Conservation (phyloP, 331 rosid species). For the Arachis monticola region DNA sequence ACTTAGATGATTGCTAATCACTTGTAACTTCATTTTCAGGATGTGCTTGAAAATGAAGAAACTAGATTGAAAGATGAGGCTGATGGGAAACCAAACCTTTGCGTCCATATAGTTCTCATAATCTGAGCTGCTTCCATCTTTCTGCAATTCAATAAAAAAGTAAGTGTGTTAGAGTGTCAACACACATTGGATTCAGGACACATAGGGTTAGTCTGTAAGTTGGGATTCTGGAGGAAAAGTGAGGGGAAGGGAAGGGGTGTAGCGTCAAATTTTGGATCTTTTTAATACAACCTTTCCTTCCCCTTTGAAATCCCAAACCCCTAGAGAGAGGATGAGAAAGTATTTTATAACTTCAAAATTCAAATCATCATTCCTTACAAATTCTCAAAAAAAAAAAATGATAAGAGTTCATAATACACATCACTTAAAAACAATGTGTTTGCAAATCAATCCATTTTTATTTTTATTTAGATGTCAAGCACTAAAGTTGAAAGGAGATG, state of each 20-base stretch:
- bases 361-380: neutral
- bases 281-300: too few relatives aligned
- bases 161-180: constrained; percentile 16
- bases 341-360: constrained; percentile 5
- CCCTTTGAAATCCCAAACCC: too few relatives aligned
- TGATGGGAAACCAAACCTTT: constrained; percentile 56
- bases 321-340: too few relatives aligned
- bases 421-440: too few relatives aligned
- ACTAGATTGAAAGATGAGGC: constrained; percentile 16
- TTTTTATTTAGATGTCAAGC: too few relatives aligned
- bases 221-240: too few relatives aligned
- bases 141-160: constrained; percentile 56
- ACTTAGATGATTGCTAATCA: neutral
- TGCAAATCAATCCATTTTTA: too few relatives aligned
- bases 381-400: too few relatives aligned
- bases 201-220: too few relatives aligned
- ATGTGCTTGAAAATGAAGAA: constrained; percentile 1
- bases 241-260: too few relatives aligned
- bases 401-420: too few relatives aligned
- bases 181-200: neutral
- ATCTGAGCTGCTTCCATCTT: constrained; percentile 80
- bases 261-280: too few relatives aligned
- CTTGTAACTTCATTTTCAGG: neutral
- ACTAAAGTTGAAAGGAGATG: neutral
- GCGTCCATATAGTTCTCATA: constrained; percentile 83